Base-by-base conservation (phyloP, 805 yeast genomes). In the Kodamaea neixiangensis region DNA sequence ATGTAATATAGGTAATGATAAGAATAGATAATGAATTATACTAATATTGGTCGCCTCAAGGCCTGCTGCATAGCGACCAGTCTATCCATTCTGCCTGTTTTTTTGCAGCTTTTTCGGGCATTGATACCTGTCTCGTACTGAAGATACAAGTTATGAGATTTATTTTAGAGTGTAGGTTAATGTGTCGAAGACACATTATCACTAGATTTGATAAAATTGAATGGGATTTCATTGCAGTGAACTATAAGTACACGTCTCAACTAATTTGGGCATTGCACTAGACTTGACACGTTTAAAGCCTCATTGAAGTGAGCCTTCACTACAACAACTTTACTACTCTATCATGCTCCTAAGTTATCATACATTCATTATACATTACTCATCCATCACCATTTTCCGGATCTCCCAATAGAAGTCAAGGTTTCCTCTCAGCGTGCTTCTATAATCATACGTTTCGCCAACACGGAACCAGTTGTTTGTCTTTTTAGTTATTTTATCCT, bases 341-440 rank as follows among this genome's bases (percentile, higher is more conserved):
- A 34, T 34, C 38, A 38, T 38, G 31, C 7, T 10, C 10, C 7
- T 25, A 7, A 35, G 44, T 38, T 50, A 42, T 39, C 46, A 10
- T 47, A 33, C 19, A 42, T 38, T 25, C 25, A 40, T 40, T 14
- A 22, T 40, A 40, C 29, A 40, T 44, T 14, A 6, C 22, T 34
- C 64, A 47, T 73, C 77, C 51, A 72, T 66, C 21, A 74, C 75
- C 71, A 74, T 65, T 55, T 70, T 72, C 44, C 78, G 59, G 40
- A 74, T 73, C 45, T 74, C 78, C 77, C 78, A 73, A 52, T 62
- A 70, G 51, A 65, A 65, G 42, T 71, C 74, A 47, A 62, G 58
- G 13, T 50, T 31, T 9, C 17, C 40, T 17, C 11, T 17, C 41
- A 17, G 21, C 2, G 21, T 14, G 21, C 41, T 37, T 7, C 21